Base-by-base conservation (phyloP, 148 eudicot genomes). In the Tetragonia tetragonoides region DNA sequence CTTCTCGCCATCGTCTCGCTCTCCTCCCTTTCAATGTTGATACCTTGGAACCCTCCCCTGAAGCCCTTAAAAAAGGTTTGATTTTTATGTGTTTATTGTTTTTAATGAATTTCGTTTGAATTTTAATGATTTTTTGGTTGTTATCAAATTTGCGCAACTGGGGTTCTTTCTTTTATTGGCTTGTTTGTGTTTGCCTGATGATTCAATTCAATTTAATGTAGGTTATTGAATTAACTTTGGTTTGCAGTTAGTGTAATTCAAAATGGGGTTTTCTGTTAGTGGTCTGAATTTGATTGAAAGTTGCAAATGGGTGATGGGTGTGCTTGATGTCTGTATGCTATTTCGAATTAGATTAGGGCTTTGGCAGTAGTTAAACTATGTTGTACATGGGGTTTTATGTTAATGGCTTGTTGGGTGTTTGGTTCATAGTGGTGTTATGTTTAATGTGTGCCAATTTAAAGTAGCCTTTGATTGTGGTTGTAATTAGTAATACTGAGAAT, bases 21-120 rank as follows among this genome's bases (percentile, higher is more conserved):
- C 51, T 91, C 10, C 71, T 93, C 10, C 98, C 97, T 0, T 90
- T 94, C 59, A 54, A 81, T 16, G 81, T 92, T 47, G 88, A 87
- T 2, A 82, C 90, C 5, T 46, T 81, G 71, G 95, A 92, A n/a
- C 98, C 98, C 5, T 85, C 93, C 10, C 87, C 95, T 77, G 92
- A 92, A 11, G 73, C 95, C 15, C 89, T 92, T 4, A 94, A 85
- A 21, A 94, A 89, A 90, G 98, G 98, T 60, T 0, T n/a, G 10
- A 8, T 34, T 24, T 7, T 23, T 23, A 9, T 3, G 1, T 28
- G 34, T 28, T 28, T 28, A 28, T 28, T 28, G 34, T 28, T 28
- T 28, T 28, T 28, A 28, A 1, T n/a, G 10, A 8, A 9, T 7
- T 7, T 23, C 11, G 11, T 3, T 3, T 2, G 4, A 4, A 3